Evolutionary conservation across 768 basidiomycete species (phyloP).

Genomic region (Suillus weaverae): DNA sequence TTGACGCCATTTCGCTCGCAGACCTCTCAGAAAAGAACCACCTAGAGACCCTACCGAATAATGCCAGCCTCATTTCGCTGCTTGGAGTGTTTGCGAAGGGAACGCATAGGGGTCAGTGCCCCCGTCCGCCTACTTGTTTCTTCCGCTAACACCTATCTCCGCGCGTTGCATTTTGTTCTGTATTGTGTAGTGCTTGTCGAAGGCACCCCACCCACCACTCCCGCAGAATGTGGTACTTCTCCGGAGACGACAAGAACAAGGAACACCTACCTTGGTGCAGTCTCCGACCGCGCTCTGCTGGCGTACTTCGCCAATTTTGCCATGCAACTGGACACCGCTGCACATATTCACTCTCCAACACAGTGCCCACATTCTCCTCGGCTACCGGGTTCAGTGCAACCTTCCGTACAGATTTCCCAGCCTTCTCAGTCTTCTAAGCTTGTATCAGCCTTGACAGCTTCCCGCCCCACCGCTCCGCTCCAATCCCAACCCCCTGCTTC

Average conservation of each 20-base stretch:
- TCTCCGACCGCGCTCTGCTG: constrained; percentile 73
- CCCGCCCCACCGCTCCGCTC: neutral
- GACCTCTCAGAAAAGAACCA: constrained; percentile 88
- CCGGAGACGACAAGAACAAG: neutral
- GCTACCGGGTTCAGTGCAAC: constrained; percentile 5
- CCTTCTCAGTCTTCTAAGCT: neutral
- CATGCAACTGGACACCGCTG: constrained; percentile 21
- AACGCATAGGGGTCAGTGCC: constrained; percentile 61
- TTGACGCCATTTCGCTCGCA: constrained; percentile 27
- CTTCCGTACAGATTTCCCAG: constrained; percentile 4
- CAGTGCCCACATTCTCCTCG: neutral
- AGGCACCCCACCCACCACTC: constrained; percentile 39
- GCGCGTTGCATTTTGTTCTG: neutral
- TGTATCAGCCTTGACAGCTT: constrained; percentile 2
- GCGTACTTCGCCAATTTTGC: constrained; percentile 65
- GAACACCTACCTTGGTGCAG: constrained; percentile 60
- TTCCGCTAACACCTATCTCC: neutral
- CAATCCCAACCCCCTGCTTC: constrained; percentile 27
- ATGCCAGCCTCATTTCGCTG: constrained; percentile 63
- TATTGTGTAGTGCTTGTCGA: constrained; percentile 51
- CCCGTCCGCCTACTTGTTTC: neutral
- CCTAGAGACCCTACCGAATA: constrained; percentile 58
- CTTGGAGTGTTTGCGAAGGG: constrained; percentile 69
- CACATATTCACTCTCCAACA: neutral
- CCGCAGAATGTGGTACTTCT: neutral